Base-by-base conservation (phyloP, 495 filamentous ascomycete genomes). In the Penicillium dipodomyicola region DNA sequence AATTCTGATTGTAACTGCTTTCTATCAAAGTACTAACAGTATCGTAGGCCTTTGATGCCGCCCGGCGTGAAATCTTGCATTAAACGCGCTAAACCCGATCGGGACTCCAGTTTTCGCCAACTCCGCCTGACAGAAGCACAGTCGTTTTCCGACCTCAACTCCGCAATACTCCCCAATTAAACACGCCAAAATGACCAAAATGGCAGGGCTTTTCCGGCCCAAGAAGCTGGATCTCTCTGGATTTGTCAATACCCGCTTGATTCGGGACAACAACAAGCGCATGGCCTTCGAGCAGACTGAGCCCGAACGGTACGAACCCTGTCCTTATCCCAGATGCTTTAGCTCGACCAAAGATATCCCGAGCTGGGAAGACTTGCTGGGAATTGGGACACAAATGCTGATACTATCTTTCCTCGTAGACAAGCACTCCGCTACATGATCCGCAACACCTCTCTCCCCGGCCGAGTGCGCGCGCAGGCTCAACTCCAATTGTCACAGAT, bases 381-480 rank as follows among this genome's bases (percentile, higher is more conserved):
- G 37, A 22, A 33, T 43, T 11, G 50, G n/a, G n/a, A 23, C 4
- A 5, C 22, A 43, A 42, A 29, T 52, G 37, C 49, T 50, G 40
- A 58, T 32, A 49, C 51, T 47, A 41, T n/a, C 37, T 27, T 35
- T 2, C 11, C 4, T 37, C 61, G 64, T 58, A 96, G 94, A 69
- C 94, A 98, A 89, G 94, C 95, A 27, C 87, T 97, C 47, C 89
- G 94, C 61, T 97, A 96, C 74, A 84, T 95, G 61, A 87, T 96
- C 72, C 90, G 88, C 69, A 98, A 98, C 73, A 93, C 92, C 25
- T 86, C 83, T 10, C 87, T 98, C 19, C 86, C 92, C 7, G 77
- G 83, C 47, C 85, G 92, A 60, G 84, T 84, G 23, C 86, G 94
- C 59, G 91, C 89, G 52, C 87, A 91, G 68, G 94, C 95, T 39